phyloP scores from a whole-genome alignment of 805 yeast genomes.

The Debaryomyces prosopidis region DNA sequence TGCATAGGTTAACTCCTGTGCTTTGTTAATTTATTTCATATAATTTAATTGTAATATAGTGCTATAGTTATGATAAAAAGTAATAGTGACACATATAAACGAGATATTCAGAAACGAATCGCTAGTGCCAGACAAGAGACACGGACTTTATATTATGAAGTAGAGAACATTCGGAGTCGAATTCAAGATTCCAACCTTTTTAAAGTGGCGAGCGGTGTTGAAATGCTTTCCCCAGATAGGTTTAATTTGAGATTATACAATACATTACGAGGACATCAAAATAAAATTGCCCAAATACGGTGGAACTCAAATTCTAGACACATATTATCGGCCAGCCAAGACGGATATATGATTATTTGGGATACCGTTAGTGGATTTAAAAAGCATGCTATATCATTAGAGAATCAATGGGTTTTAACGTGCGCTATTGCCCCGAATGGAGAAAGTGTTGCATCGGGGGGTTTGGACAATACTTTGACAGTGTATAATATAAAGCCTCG shows the following conservation, averaged over 20 bases:
- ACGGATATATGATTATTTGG: slow-evolving; percentile 85
- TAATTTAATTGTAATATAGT: background rate
- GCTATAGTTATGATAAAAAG: background rate
- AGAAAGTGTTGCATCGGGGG: slow-evolving; percentile 72
- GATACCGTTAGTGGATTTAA: slow-evolving; percentile 73
- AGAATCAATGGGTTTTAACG: slow-evolving; percentile 75
- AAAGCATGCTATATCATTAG: slow-evolving; percentile 66
- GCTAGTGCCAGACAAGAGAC: slow-evolving; percentile 45
- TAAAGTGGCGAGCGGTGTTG: slow-evolving; percentile 35
- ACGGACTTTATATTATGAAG: slow-evolving; percentile 47
- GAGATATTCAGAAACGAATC: slow-evolving; percentile 10
- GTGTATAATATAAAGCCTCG: slow-evolving; percentile 46
- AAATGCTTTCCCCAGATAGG: slow-evolving; percentile 29
- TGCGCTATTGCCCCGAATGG: slow-evolving; percentile 74
- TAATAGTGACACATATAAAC: background rate
- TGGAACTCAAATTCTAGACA: slow-evolving; percentile 68
- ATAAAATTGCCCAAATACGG: slow-evolving; percentile 65
- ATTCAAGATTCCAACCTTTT: slow-evolving; percentile 48
- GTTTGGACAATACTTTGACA: slow-evolving; percentile 77
- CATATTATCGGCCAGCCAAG: slow-evolving; percentile 77
- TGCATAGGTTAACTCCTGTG: background rate
- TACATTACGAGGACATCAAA: slow-evolving; percentile 63
- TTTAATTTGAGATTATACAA: slow-evolving; percentile 30
- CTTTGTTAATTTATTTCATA: background rate
- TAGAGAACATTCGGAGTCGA: slow-evolving; percentile 42